Evolutionary conservation across 371 early-diverging fungal genomes (phyloP).

Genomic region (Rhizopus stolonifer): DNA sequence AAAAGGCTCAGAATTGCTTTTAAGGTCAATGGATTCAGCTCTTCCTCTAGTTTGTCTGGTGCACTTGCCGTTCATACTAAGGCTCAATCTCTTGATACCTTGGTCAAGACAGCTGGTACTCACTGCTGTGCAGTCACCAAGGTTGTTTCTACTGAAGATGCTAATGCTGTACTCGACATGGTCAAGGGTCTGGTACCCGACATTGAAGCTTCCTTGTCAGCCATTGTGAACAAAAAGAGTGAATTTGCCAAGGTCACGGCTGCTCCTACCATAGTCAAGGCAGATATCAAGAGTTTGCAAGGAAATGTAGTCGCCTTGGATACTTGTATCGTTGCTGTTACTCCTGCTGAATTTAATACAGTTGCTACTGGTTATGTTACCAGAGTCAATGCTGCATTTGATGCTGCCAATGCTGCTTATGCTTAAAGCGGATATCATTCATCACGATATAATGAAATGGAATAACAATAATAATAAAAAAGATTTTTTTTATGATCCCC

Average conservation of each 20-base stretch:
- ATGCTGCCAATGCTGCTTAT: constrained; percentile 16
- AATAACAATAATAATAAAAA: background rate
- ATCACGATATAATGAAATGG: background rate
- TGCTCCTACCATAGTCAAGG: constrained; percentile 16
- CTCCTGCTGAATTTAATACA: constrained; percentile 10
- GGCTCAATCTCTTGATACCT: constrained; percentile 10
- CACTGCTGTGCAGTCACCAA: constrained; percentile 12
- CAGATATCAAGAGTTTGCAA: constrained; percentile 15
- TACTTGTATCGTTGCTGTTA: constrained; percentile 17
- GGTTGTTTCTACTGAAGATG: constrained; percentile 12
- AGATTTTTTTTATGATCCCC: too few relatives aligned
- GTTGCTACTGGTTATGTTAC: constrained; percentile 15
- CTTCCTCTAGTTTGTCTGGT: constrained; percentile 11
- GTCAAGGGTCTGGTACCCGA: constrained; percentile 14
- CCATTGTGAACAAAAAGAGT: constrained; percentile 18
- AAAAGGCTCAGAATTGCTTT: too few relatives aligned
- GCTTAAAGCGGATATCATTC: too few relatives aligned
- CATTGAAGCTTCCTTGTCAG: constrained; percentile 6
- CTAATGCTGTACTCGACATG: constrained; percentile 14
- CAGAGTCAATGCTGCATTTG: constrained; percentile 15
- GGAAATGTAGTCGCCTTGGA: constrained; percentile 11
- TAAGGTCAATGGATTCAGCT: constrained; percentile 18
- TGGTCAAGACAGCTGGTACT: constrained; percentile 9
- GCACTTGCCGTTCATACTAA: constrained; percentile 13
- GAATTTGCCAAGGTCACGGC: constrained; percentile 10